Conservation (phyloP, 805 yeast genomes). For the Candida chilensis region DNA sequence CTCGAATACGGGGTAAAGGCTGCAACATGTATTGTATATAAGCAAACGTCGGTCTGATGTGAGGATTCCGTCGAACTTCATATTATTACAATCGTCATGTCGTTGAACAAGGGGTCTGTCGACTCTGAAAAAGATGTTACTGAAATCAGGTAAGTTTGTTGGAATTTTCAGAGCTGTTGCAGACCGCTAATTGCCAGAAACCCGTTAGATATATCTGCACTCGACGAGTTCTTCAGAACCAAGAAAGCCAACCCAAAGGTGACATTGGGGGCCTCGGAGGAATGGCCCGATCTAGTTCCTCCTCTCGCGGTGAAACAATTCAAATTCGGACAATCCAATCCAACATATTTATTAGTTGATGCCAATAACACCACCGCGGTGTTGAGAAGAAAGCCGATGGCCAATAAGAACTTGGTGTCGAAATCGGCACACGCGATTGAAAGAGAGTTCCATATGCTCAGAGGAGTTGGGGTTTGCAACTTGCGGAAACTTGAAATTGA, state of each 20-base stretch:
- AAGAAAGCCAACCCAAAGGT: not conserved
- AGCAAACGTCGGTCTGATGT: too few species aligned
- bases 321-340: constrained; percentile 56
- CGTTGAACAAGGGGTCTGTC: too few species aligned
- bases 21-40: too few species aligned
- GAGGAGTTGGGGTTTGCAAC: constrained; percentile 20
- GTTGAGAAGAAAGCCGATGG: constrained; percentile 47
- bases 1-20: too few species aligned
- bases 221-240: not conserved
- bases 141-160: not conserved
- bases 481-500: constrained; percentile 18
- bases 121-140: constrained; percentile 1
- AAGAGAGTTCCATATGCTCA: constrained; percentile 45
- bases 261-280: not conserved
- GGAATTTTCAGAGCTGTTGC: too few species aligned
- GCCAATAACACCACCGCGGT: constrained; percentile 29
- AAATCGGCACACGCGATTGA: constrained; percentile 57
- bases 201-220: not conserved
- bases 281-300: constrained; percentile 4
- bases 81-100: too few species aligned
- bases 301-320: constrained; percentile 39
- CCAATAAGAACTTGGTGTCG: constrained; percentile 38
- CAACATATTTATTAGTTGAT: constrained; percentile 44
- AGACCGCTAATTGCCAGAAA: too few species aligned
- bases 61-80: too few species aligned